Base-by-base conservation (phyloP, 2,329 filamentous ascomycete genomes). In the Alternaria solani region DNA sequence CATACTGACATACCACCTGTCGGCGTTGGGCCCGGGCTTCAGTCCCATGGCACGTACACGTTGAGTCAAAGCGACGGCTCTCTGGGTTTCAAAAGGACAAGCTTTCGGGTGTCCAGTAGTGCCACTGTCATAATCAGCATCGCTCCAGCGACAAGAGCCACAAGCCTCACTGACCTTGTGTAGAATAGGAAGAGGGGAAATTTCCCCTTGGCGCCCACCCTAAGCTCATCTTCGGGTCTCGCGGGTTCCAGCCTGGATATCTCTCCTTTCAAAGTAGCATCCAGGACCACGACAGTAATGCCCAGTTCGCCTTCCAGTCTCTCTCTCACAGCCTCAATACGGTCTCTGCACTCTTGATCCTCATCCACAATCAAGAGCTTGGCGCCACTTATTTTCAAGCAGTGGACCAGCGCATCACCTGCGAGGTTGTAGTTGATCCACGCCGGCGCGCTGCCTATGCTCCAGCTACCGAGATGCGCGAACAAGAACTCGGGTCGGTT, bases 81-180 rank as follows among this genome's bases (percentile, higher is more conserved):
- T 81, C 2, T 80, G 76, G 8, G 85, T 83, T 18, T 86, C 86
- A 66, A 91, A 88, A 0, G 84, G 75, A 66, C 88, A 89, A 1
- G 88, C 91, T 75, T 94, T 94, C 11, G 91, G 90, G 65, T 91
- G 77, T 2, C 91, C 91, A 0, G 91, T 93, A 0, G 91, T 93
- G 36, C 91, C 91, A 63, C 88, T 89, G 36, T 25, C 18, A 9
- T 34, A 11, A 52, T 75, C 38, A 71, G 70, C 34, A 30, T 23
- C 4, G 11, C 16, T 12, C 18, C 18, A 25, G 16, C 9, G 5
- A 36, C 18, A 4, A 2, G 28, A 18, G 12, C 25, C 18, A 23
- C 30, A n/a, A 34, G 12, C 14, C 36, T 41, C 4, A 70, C 78
- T 44, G 46, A 84, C 83, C 83, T 87, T 1, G 91, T 94, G 74